These are phyloP conservation scores for Baorangia bicolor DNA, from an alignment of 768 basidiomycete genomes.

Conservation along the genomic window DNA sequence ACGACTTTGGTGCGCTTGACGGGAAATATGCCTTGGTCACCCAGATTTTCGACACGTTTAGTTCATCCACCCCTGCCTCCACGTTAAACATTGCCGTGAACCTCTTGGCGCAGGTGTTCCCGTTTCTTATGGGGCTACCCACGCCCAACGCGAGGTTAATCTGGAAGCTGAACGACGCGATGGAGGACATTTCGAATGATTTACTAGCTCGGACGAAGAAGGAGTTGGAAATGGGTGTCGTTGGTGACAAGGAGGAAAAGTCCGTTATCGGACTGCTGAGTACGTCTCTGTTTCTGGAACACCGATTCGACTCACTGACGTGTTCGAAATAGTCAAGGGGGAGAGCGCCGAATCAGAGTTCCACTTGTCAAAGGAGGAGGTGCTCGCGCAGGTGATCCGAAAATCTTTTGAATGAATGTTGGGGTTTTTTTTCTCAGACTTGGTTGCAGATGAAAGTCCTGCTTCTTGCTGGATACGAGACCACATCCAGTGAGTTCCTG, in stretches of 20 bases:
- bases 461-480: slow-evolving; percentile 26
- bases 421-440: neutral
- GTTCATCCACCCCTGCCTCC: slow-evolving; percentile 16
- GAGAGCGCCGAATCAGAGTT: slow-evolving; percentile 27
- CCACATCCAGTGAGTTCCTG: slow-evolving; percentile 16
- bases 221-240: slow-evolving; percentile 28
- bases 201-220: slow-evolving; percentile 38
- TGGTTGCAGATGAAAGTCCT: slow-evolving; percentile 19
- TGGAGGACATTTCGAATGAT: slow-evolving; percentile 41
- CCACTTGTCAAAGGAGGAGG: slow-evolving; percentile 28
- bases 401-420: no score
- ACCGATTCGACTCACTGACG: neutral
- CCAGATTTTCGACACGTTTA: slow-evolving; percentile 40
- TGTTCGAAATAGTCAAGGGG: slow-evolving; percentile 35
- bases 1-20: slow-evolving; percentile 55
- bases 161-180: slow-evolving; percentile 32
- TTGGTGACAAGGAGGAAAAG: slow-evolving; percentile 24
- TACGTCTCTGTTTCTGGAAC: slow-evolving; percentile 6
- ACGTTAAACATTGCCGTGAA: slow-evolving; percentile 31
- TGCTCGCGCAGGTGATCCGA: slow-evolving; percentile 23
- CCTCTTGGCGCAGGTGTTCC: slow-evolving; percentile 39
- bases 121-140: slow-evolving; percentile 37
- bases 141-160: slow-evolving; percentile 34
- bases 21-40: slow-evolving; percentile 45
- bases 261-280: slow-evolving; percentile 29